Base-by-base conservation (phyloP, 2,329 filamentous ascomycete genomes). In the Clonostachys byssicola region DNA sequence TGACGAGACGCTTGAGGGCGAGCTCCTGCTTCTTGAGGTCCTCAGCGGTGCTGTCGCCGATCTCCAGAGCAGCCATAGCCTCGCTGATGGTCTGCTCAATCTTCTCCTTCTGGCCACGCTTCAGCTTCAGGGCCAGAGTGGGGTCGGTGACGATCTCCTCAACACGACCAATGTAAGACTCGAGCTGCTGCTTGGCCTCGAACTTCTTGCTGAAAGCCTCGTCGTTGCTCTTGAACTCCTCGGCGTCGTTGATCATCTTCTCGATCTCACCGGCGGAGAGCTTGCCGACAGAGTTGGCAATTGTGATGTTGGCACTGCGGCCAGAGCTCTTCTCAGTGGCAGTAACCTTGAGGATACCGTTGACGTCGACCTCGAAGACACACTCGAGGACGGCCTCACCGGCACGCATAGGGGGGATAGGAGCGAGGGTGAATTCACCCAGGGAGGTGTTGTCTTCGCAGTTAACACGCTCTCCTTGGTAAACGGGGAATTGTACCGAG, bases 11-110 rank as follows among this genome's bases (percentile, higher is more conserved):
- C 90, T 97, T 99, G 56, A 99, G 83, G 52, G 91, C 91, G 58
- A 99, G 80, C 82, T 99, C 94, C 86, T 96, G 95, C 90, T 97
- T 97, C 89, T 95, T 97, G 61, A 99, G 80, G 68, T 99, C 94
- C 61, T 99, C 95, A 52, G 91, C 88, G 53, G 77, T 75, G 49
- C 89, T 89, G 60, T 99, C 95, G 73, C 92, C 89, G 65, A 99
- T 78, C 85, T 99, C 94, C 55, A 99, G 88, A 75, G 95, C 88
- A 56, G 84, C 89, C 94, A 99, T 97, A 61, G 94, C 94, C 63
- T 99, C 94, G 72, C 87, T 92, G 61, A 99, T 89, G 59, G 91
- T 89, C 67, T 88, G 86, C 85, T 99, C 94, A 58, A 99, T 96
- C 88, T 96, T 97, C 77, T 96, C 92, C 88, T 96, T 96, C 82